Evolutionary conservation across 176 grass and related monocot species (phyloP).

Genomic region (Carex cristatella): DNA sequence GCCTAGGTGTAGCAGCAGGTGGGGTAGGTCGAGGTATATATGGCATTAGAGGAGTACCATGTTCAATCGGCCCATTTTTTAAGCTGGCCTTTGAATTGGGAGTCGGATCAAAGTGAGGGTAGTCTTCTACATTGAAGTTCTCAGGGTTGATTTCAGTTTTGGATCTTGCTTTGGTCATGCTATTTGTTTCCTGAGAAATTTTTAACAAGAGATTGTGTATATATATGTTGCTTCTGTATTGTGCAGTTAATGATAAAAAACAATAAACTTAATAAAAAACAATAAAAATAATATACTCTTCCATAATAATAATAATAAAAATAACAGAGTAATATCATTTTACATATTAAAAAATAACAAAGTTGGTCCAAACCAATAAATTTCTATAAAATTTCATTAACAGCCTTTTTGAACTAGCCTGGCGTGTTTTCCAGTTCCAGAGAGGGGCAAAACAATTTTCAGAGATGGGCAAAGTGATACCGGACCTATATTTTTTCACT

Average conservation of each 20-base stretch:
- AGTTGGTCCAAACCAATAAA: too few species aligned
- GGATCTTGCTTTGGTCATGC: not conserved
- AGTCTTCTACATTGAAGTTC: constrained; percentile 39
- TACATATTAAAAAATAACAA: too few species aligned
- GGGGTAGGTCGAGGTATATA: constrained; percentile 43
- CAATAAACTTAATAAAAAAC: too few species aligned
- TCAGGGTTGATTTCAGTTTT: constrained; percentile 14
- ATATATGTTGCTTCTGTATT: not conserved
- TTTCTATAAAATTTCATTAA: too few species aligned
- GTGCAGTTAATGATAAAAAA: not conserved
- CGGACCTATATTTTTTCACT: too few species aligned
- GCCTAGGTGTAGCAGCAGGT: constrained; percentile 19
- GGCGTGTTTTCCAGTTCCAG: too few species aligned
- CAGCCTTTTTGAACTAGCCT: too few species aligned
- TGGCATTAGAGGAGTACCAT: constrained; percentile 63
- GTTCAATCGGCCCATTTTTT: constrained; percentile 51
- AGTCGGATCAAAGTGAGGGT: constrained; percentile 49
- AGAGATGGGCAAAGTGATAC: too few species aligned
- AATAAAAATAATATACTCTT: too few species aligned
- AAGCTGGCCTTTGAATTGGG: constrained; percentile 53
- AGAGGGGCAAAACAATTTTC: too few species aligned
- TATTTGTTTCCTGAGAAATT: constrained; percentile 38
- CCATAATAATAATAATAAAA: too few species aligned
- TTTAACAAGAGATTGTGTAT: not conserved
- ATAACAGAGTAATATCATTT: too few species aligned